Conservation (phyloP, 106 monocot species). For the Alisma plantagoaquatica region DNA sequence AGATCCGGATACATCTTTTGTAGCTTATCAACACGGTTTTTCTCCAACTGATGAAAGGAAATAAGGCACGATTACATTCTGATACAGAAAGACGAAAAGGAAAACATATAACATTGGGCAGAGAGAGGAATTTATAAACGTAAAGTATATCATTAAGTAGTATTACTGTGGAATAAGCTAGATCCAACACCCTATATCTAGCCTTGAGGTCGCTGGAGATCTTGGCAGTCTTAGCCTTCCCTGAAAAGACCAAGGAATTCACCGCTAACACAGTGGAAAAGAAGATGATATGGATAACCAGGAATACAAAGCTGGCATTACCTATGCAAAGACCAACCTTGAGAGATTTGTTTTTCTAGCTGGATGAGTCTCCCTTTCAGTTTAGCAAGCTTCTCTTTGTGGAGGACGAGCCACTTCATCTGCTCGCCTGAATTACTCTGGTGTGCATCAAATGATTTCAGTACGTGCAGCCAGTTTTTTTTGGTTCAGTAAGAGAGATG, state of each 20-base stretch:
- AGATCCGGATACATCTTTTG: slow-evolving; percentile 42
- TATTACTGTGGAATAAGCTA: slow-evolving; percentile 33
- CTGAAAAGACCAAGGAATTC: slow-evolving; percentile 16
- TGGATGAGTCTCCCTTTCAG: slow-evolving; percentile 33
- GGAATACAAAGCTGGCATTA: slow-evolving; percentile 3
- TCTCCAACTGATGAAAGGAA: slow-evolving; percentile 39
- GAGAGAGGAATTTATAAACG: background rate
- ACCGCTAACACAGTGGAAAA: background rate
- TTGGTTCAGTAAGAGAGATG: too few species aligned
- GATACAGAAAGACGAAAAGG: background rate
- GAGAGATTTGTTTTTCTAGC: slow-evolving; percentile 35
- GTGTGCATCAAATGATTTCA: too few species aligned
- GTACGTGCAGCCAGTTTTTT: too few species aligned
- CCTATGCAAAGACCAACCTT: slow-evolving; percentile 34
- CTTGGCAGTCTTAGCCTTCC: slow-evolving; percentile 33
- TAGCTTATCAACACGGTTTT: slow-evolving; percentile 37
- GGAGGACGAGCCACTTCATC: slow-evolving; percentile 35
- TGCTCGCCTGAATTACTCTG: slow-evolving; percentile 53
- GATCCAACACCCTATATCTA: slow-evolving; percentile 22
- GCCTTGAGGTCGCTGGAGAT: slow-evolving; percentile 35
- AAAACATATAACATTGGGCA: background rate
- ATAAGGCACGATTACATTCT: too few species aligned
- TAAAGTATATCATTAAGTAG: background rate
- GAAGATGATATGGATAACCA: background rate
- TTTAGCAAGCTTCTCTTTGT: slow-evolving; percentile 35